Evolutionary conservation across 1,284 basidiomycete genomes (phyloP).

Genomic region (Leccinum griseonigrum): DNA sequence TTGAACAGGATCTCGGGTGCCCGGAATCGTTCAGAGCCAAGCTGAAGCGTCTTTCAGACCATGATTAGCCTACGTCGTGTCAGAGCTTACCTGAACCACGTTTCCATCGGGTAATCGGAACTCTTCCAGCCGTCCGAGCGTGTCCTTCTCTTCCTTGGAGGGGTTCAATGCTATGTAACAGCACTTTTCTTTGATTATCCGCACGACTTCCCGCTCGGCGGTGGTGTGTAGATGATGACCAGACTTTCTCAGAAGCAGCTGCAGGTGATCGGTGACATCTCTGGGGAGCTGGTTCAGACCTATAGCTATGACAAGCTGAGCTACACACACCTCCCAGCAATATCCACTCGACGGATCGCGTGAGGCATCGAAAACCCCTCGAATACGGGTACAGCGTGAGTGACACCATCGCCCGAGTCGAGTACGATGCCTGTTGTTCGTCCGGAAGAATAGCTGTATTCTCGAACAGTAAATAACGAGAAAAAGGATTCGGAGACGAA

Average conservation of each 20-base stretch:
- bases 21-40: constrained; percentile 93
- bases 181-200: constrained; percentile 97
- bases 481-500: constrained; percentile 11
- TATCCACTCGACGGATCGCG: constrained; percentile 93
- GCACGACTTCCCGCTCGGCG: constrained; percentile 95
- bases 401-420: constrained; percentile 98
- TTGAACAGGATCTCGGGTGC: constrained; percentile 99
- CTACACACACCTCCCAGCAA: constrained; percentile 80
- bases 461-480: constrained; percentile 14
- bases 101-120: constrained; percentile 97
- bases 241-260: constrained; percentile 89
- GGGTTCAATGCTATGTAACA: constrained; percentile 94
- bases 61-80: background rate
- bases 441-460: constrained; percentile 92
- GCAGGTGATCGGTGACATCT: constrained; percentile 96
- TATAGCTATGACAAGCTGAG: constrained; percentile 5
- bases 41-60: constrained; percentile 43
- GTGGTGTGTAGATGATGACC: constrained; percentile 96
- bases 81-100: constrained; percentile 71
- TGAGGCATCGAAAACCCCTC: constrained; percentile 99
- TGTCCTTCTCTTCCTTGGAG: constrained; percentile 93
- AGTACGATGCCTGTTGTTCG: constrained; percentile 98
- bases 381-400: constrained; percentile 98
- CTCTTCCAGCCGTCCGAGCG: constrained; percentile 75
- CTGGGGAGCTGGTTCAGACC: constrained; percentile 40